A percentile compares a stretch with the other conserved stretches of the same genome.
phyloP scores from a whole-genome alignment of 257 asterid species.

The Ajuga chamaepitys region DNA sequence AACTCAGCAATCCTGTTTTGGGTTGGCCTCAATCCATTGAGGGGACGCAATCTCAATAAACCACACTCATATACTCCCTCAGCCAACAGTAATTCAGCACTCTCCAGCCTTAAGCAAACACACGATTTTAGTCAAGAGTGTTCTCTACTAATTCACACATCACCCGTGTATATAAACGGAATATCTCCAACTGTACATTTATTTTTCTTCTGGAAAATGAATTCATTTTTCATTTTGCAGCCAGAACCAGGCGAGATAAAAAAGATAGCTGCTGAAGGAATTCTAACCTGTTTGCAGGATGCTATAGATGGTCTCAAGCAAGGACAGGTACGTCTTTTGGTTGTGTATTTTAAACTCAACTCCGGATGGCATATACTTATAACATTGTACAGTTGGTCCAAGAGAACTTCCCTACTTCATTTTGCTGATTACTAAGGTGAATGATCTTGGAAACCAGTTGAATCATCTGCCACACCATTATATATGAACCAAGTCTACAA shows the following conservation, averaged over 20 bases:
- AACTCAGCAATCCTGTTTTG: no score
- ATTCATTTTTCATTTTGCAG: slow-evolving; percentile 33
- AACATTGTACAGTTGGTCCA: neutral
- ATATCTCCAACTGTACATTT: neutral
- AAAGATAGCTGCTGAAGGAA: slow-evolving; percentile 87
- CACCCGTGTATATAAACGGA: neutral
- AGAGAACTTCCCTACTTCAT: neutral
- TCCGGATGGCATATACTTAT: no score
- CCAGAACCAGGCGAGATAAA: slow-evolving; percentile 70
- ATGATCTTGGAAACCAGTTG: neutral
- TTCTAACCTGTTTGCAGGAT: slow-evolving; percentile 81
- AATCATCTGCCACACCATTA: neutral
- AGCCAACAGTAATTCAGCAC: no score
- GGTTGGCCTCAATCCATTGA: no score
- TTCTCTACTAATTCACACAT: no score
- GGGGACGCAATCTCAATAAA: no score
- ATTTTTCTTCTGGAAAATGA: neutral
- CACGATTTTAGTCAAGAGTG: neutral
- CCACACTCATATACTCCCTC: no score
- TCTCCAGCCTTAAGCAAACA: no score
- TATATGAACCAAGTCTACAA: neutral
- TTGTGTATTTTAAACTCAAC: neutral
- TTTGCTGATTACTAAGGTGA: neutral
- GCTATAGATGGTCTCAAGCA: slow-evolving; percentile 67
- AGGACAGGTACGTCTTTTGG: slow-evolving; percentile 45